phyloP scores from a whole-genome alignment of 1,284 basidiomycete species.

The Dichomitus squalens region DNA sequence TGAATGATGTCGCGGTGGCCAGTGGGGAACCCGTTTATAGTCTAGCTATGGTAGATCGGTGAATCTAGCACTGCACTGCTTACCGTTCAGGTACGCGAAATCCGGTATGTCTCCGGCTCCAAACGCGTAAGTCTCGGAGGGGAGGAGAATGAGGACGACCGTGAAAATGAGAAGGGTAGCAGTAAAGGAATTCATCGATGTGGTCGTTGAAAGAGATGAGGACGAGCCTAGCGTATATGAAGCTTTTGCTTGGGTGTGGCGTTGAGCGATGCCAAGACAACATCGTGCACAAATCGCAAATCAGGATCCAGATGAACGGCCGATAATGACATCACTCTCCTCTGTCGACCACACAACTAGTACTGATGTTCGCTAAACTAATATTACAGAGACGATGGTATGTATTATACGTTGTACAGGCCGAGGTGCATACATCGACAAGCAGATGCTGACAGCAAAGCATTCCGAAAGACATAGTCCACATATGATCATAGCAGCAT shows the following conservation, averaged over 20 bases:
- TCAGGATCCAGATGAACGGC: slow-evolving; percentile 6
- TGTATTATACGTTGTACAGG: slow-evolving; percentile 22
- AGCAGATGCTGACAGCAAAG: slow-evolving; percentile 21
- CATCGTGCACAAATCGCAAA: too few species aligned
- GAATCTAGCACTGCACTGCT: slow-evolving; percentile 17
- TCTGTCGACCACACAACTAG: not conserved
- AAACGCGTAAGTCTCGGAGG: slow-evolving; percentile 51
- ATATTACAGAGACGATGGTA: slow-evolving; percentile 7
- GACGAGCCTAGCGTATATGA: not conserved
- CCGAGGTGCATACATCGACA: slow-evolving; percentile 16
- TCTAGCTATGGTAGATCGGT: slow-evolving; percentile 1
- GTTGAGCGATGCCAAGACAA: slow-evolving; percentile 21
- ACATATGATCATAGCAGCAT: slow-evolving; percentile 21
- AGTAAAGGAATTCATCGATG: slow-evolving; percentile 28
- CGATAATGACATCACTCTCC: slow-evolving; percentile 26
- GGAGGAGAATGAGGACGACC: slow-evolving; percentile 49
- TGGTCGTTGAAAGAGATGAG: slow-evolving; percentile 22
- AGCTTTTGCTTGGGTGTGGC: not conserved
- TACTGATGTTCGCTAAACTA: too few species aligned
- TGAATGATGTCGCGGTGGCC: slow-evolving; percentile 29
- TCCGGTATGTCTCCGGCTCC: slow-evolving; percentile 66
- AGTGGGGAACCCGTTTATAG: slow-evolving; percentile 8
- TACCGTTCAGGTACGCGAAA: slow-evolving; percentile 61
- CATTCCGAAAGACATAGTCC: slow-evolving; percentile 17
- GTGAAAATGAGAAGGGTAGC: slow-evolving; percentile 46